These are phyloP conservation scores for Raphidocelis subcapitata DNA, from an alignment of 139 green algal species.

Conservation along the genomic window DNA sequence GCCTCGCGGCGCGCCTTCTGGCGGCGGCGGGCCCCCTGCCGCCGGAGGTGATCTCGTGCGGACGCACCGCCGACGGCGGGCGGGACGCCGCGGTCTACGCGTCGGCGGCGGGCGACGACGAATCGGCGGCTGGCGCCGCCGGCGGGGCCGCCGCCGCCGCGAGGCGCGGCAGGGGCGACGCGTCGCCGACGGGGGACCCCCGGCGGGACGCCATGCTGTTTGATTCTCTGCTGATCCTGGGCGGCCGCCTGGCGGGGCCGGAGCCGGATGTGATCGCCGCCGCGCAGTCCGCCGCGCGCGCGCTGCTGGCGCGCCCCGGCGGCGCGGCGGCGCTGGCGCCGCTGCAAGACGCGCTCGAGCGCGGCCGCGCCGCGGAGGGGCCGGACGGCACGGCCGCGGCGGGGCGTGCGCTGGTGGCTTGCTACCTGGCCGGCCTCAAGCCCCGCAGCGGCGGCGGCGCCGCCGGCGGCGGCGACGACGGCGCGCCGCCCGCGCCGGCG, in stretches of 20 bases:
- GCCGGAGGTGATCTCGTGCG: conserved; percentile 32
- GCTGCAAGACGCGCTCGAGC: background rate
- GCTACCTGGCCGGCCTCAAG: background rate
- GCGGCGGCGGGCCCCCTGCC: conserved; percentile 47
- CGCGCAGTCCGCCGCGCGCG: conserved; percentile 35
- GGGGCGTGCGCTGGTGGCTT: conserved; percentile 8
- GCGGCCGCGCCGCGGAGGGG: too few species aligned
- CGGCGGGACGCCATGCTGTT: conserved; percentile 11
- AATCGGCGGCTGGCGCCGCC: background rate
- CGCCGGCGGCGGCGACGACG: background rate
- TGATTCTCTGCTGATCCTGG: conserved; percentile 34
- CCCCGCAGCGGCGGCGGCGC: background rate
- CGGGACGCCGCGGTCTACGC: background rate
- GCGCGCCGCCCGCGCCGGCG: too few species aligned
- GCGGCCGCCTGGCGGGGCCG: conserved; percentile 42
- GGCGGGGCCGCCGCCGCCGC: background rate
- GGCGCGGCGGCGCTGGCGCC: conserved; percentile 16
- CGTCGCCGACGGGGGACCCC: background rate
- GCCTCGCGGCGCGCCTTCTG: conserved; percentile 47
- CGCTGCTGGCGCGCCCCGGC: conserved; percentile 27
- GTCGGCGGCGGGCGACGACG: background rate
- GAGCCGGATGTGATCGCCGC: conserved; percentile 33
- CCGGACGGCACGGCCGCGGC: background rate
- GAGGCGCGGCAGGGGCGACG: background rate
- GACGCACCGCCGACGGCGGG: background rate